Base-by-base conservation (phyloP, 805 yeast species). In the Lachancea fermentati region DNA sequence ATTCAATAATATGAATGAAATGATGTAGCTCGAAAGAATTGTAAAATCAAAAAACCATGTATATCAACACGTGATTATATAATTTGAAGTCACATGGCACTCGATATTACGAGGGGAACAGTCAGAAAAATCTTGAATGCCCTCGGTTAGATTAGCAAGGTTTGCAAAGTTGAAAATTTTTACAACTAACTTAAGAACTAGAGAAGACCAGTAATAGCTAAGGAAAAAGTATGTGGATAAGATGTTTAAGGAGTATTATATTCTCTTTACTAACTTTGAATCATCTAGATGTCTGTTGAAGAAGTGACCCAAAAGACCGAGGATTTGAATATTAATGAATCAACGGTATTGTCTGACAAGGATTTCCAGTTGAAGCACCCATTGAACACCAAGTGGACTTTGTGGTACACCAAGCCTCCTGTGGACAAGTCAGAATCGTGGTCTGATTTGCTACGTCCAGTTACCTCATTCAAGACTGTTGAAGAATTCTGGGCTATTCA, bases 401-500 rank as follows among this genome's bases (percentile, higher is more conserved):
- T 91, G 59, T 91, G 98, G 98, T 93, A 87, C 75, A 85, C 95
- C 45, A 88, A 88, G 71, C 97, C 98, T 46, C 81, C 86, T 46
- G 78, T 79, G 45, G 84, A 80, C 58, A 73, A 71, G 50, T 70
- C 71, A 50, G 95, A 87, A 68, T 79, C 86, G 56, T 91, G 97
- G 97, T 76, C 86, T 41, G 95, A 89, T 58, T 75, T 88, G 50
- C 75, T 93, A 59, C 88, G 88, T 70, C 94, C 96, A 43, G 94
- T 93, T 37, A 91, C 88, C 53, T 78, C 94, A 17, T 87, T 93
- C 56, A 76, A 80, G 41, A 79, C 96, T n/a, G 97, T 93, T 38
- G 98, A 93, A 71, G 97, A 91, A 66, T 93, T 93, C 71, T 93
- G 98, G 98, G 98, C 97, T 18, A 83, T 91, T 51, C 85, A 79